These are phyloP conservation scores for Fusarium lateritium DNA, from an alignment of 2,329 filamentous ascomycete species.

Conservation along the genomic window DNA sequence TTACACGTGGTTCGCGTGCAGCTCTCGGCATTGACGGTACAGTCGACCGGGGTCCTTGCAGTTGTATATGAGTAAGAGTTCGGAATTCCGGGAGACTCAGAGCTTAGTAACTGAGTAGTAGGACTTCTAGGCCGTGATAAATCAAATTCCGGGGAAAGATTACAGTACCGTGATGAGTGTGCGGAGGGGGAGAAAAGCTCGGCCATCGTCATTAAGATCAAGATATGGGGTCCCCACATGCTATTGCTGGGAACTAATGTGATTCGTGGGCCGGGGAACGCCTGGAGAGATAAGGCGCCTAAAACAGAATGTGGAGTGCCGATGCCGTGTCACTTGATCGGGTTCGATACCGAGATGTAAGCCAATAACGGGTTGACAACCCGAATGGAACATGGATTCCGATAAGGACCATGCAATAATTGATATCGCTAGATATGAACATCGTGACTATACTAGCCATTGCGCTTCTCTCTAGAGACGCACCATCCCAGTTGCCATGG, in stretches of 20 bases:
- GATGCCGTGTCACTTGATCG: constrained; percentile 26
- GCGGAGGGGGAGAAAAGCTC: constrained; percentile 11
- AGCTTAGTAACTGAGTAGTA: not conserved
- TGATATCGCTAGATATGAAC: too few relatives aligned
- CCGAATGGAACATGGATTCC: not conserved
- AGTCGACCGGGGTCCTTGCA: not conserved
- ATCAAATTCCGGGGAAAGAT: constrained; percentile 12
- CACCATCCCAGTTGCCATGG: too few relatives aligned
- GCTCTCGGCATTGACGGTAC: constrained; percentile 16
- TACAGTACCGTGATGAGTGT: not conserved
- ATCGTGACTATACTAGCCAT: too few relatives aligned
- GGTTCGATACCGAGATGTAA: constrained; percentile 1
- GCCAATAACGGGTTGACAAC: not conserved
- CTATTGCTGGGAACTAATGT: rapidly evolving
- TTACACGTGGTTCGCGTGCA: constrained; percentile 30
- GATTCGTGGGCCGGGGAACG: constrained; percentile 6
- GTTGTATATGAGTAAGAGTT: not conserved
- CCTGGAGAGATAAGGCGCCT: constrained; percentile 6
- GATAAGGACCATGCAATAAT: not conserved
- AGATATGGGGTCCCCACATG: not conserved
- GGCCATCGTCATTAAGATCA: not conserved
- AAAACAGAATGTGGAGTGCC: constrained; percentile 3
- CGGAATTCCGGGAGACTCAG: constrained; percentile 20
- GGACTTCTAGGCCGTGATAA: not conserved
- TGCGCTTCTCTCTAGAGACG: too few relatives aligned